A percentile compares a stretch with the other conserved stretches of the same genome.
Evolutionary conservation across 805 yeast genomes (phyloP).

Genomic region (Kregervanrija fluxuum): DNA sequence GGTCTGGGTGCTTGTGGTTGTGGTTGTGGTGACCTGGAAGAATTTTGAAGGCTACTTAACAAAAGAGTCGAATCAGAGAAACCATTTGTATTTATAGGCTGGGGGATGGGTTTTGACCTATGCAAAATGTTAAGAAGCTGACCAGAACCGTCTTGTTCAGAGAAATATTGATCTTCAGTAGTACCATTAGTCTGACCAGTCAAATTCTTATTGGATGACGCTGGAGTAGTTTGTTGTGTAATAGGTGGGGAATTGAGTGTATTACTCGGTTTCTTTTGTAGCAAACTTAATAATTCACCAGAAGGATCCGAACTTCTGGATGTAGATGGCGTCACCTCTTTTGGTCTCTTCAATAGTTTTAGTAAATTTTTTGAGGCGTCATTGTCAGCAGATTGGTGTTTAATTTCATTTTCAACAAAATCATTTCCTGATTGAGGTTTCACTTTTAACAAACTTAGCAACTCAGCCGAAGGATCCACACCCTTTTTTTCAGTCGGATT

Average conservation of each 20-base stretch:
- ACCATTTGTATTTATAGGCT: too few relatives aligned
- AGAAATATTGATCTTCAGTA: too few relatives aligned
- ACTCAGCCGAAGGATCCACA: conserved; percentile 6
- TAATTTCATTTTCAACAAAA: neutral
- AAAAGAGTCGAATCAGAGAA: too few relatives aligned
- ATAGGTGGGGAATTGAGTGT: neutral
- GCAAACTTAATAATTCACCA: conserved; percentile 2
- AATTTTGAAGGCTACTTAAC: neutral
- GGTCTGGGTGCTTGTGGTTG: neutral
- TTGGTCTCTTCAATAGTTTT: conserved; percentile 4
- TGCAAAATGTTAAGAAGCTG: neutral
- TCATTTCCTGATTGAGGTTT: neutral
- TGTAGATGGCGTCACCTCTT: neutral
- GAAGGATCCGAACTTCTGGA: conserved; percentile 1
- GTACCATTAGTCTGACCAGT: too few relatives aligned
- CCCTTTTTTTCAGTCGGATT: conserved; percentile 1
- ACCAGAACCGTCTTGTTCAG: neutral
- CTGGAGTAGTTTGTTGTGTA: too few relatives aligned
- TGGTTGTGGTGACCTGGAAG: neutral
- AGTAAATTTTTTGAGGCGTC: neutral
- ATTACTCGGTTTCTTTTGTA: conserved; percentile 1
- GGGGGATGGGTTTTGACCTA: neutral
- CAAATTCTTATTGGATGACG: too few relatives aligned
- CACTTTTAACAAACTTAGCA: conserved; percentile 8
- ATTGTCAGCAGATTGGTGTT: neutral